These are phyloP conservation scores for Mariannaea elegans DNA, from an alignment of 2,329 filamentous ascomycete species.

Conservation along the genomic window DNA sequence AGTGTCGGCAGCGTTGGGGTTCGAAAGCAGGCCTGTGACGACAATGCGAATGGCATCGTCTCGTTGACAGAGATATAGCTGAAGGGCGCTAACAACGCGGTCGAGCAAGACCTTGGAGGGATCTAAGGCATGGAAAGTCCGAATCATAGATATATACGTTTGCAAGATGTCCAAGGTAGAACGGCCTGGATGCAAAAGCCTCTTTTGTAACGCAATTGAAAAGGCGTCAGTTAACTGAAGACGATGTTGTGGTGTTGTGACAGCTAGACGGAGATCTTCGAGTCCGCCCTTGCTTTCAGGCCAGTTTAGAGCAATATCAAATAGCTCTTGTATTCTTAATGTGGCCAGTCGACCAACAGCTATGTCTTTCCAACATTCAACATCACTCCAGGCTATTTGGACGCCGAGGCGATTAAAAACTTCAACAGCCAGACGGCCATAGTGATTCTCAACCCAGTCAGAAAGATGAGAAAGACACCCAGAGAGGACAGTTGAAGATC, in stretches of 20 bases:
- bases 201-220: conserved; percentile 68
- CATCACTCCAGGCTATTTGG: conserved; percentile 61
- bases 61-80: conserved; percentile 78
- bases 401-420: conserved; percentile 61
- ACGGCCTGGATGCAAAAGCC: conserved; percentile 77
- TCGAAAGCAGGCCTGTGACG: conserved; percentile 76
- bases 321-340: conserved; percentile 75
- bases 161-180: conserved; percentile 80
- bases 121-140: conserved; percentile 78
- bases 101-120: conserved; percentile 80
- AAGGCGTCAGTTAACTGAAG: conserved; percentile 76
- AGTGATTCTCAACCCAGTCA: conserved; percentile 74
- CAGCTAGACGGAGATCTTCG: conserved; percentile 76
- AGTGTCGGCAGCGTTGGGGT: conserved; percentile 62
- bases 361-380: conserved; percentile 76
- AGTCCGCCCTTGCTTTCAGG: conserved; percentile 75
- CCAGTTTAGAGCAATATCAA: conserved; percentile 82
- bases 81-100: conserved; percentile 76
- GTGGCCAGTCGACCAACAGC: conserved; percentile 74
- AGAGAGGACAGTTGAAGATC: conserved; percentile 49
- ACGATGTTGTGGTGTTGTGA: conserved; percentile 74
- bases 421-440: conserved; percentile 70
- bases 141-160: conserved; percentile 82
- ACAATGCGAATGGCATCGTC: conserved; percentile 83
- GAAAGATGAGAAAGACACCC: conserved; percentile 67